Evolutionary conservation across 2,329 filamentous ascomycete genomes (phyloP), one percentile per base, ranked within the genome.

Genomic region (Epicoccum nigrum): DNA sequence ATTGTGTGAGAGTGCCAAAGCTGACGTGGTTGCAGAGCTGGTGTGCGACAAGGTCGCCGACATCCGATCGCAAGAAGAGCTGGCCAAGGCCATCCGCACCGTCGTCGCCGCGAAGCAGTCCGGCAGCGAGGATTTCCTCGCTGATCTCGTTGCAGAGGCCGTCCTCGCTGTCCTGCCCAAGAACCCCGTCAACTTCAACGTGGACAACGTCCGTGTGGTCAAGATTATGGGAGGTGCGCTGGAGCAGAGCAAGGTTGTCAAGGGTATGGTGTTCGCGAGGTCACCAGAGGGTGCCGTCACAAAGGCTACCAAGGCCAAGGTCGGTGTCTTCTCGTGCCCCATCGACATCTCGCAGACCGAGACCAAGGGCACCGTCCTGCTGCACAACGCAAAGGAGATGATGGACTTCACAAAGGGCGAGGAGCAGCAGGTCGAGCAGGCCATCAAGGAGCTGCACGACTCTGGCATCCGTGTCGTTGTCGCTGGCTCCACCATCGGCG

Each of bases 211-310:
- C 67, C 90, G 94, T 54, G 95, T 99, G 51, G 95, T 99, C 67
- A 99, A 99, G 84, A 99, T 99, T 69, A 97, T 99, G 93, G 94
- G 94, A 65, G 93, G 94, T 60, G 92, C 89, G 73, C 80, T 99
- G 70, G 90, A 95, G 69, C 92, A 99, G 79, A 96, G 92, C 74
- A 87, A 86, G 62, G 93, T 99, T 12, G 88, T 99, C 54, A 95
- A 90, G 82, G 94, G 94, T 62, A 99, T 99, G 94, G 95, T 99
- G 44, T 97, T 99, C 73, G 88, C 91, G 67, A 89, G 95, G 72
- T 90, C 96, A 76, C 94, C 94, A n/a, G 88, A 96, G 70, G 92
- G 93, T 40, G 77, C 60, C 13, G 80, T 97, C 73, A 97, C 96
- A 83, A 96, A 95, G 81, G 92, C 88, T 25, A 81, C 78, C 64